phyloP scores from a whole-genome alignment of 208 protist genomes.

The Naegleria fowleri region DNA sequence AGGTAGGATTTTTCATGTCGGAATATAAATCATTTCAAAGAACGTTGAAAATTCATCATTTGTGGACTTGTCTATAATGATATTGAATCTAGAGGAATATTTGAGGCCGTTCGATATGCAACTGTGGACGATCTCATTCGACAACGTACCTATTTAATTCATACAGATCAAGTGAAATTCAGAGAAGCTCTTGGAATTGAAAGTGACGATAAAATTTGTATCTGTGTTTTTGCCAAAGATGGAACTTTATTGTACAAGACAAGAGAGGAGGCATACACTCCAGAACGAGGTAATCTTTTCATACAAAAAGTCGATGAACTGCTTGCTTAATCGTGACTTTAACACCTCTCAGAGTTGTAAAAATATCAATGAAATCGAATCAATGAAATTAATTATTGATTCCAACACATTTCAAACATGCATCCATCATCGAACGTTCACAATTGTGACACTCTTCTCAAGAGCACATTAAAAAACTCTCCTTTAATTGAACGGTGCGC shows the following conservation, averaged over 20 bases:
- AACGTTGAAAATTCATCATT: too few relatives aligned
- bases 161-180: background rate
- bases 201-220: background rate
- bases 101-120: background rate
- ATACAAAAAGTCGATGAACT: background rate
- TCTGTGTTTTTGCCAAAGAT: background rate
- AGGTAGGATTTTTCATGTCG: background rate
- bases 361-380: too few relatives aligned
- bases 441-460: too few relatives aligned
- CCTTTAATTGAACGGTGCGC: too few relatives aligned
- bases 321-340: too few relatives aligned
- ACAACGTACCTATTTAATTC: background rate
- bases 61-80: too few relatives aligned
- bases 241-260: background rate
- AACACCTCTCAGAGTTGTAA: too few relatives aligned
- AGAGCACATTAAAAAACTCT: too few relatives aligned
- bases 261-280: background rate
- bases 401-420: too few relatives aligned
- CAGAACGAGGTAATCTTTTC: background rate
- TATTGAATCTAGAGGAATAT: background rate
- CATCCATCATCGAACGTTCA: too few relatives aligned
- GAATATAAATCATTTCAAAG: too few relatives aligned
- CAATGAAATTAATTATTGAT: too few relatives aligned
- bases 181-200: background rate
- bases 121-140: background rate